Evolutionary conservation across 2,329 filamentous ascomycete genomes (phyloP).

Genomic region (Fusarium sp.): DNA sequence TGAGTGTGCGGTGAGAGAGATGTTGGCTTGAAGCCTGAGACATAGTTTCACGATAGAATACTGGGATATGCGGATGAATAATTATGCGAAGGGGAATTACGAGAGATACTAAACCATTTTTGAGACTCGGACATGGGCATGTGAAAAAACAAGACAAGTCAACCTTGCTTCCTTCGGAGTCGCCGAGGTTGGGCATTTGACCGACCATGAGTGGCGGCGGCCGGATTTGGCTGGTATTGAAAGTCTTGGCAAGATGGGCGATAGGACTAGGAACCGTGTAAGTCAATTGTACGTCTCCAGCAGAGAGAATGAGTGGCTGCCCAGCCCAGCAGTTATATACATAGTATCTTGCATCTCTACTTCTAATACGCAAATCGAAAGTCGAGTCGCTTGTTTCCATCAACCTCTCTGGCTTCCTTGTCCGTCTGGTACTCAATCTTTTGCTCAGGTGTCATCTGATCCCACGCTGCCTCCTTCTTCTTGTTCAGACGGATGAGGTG

Average conservation of each 20-base stretch:
- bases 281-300: background rate
- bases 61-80: conserved; percentile 20
- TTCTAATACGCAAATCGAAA: conserved; percentile 62
- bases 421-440: conserved; percentile 59
- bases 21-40: background rate
- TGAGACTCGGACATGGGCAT: background rate
- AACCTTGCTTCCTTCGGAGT: background rate
- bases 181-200: conserved; percentile 4
- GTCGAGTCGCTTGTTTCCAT: conserved; percentile 63
- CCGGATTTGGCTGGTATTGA: conserved; percentile 12
- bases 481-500: conserved; percentile 60
- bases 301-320: background rate
- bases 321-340: background rate
- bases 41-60: conserved; percentile 7
- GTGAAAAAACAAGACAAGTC: conserved; percentile 8
- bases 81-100: conserved; percentile 26
- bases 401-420: conserved; percentile 55
- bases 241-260: conserved; percentile 2
- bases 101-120: conserved; percentile 10
- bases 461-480: conserved; percentile 61
- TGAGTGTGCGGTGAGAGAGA: background rate
- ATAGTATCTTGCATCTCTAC: background rate
- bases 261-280: background rate
- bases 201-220: conserved; percentile 19
- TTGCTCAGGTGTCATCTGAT: conserved; percentile 58